Evolutionary conservation across 2,329 filamentous ascomycete genomes (phyloP).

Genomic region (Pestalotiopsis sp.): DNA sequence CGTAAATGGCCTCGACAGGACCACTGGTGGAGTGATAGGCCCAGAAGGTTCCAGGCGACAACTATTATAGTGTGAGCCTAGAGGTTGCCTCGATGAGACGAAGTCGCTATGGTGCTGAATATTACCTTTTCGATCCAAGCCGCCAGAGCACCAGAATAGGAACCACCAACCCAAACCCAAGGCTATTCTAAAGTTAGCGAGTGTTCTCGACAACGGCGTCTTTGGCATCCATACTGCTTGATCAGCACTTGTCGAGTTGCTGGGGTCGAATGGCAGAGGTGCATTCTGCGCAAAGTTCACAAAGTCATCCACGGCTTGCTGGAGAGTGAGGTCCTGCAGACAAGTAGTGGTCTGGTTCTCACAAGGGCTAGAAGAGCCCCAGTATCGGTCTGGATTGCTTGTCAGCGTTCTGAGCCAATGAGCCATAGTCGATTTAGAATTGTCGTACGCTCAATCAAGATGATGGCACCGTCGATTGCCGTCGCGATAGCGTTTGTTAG

Average conservation of each 20-base stretch:
- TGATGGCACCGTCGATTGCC: conserved; percentile 53
- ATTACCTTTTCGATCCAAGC: conserved; percentile 54
- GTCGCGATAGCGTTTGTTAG: conserved; percentile 54
- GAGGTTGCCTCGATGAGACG: neutral
- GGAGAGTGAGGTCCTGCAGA: conserved; percentile 55
- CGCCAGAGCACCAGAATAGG: conserved; percentile 57
- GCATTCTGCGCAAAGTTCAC: conserved; percentile 56
- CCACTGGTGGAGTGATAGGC: conserved; percentile 61
- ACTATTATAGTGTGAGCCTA: conserved; percentile 3
- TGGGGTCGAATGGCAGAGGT: conserved; percentile 54
- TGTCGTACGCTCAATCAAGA: conserved; percentile 55
- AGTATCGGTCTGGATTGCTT: conserved; percentile 51
- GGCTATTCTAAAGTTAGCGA: conserved; percentile 37
- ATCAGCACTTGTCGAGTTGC: conserved; percentile 48
- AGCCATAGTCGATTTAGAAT: neutral
- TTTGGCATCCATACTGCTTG: conserved; percentile 37
- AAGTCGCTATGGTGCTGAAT: neutral
- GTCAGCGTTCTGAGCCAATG: neutral
- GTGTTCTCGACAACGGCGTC: neutral
- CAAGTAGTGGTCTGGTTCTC: conserved; percentile 51
- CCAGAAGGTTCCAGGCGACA: conserved; percentile 60
- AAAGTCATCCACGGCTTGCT: conserved; percentile 56
- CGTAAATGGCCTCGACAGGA: conserved; percentile 55
- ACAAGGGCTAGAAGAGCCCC: conserved; percentile 59
- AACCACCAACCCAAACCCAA: conserved; percentile 59